Base-by-base conservation (phyloP, 1,284 basidiomycete species). In the Phylloboletellus chloephorus region DNA sequence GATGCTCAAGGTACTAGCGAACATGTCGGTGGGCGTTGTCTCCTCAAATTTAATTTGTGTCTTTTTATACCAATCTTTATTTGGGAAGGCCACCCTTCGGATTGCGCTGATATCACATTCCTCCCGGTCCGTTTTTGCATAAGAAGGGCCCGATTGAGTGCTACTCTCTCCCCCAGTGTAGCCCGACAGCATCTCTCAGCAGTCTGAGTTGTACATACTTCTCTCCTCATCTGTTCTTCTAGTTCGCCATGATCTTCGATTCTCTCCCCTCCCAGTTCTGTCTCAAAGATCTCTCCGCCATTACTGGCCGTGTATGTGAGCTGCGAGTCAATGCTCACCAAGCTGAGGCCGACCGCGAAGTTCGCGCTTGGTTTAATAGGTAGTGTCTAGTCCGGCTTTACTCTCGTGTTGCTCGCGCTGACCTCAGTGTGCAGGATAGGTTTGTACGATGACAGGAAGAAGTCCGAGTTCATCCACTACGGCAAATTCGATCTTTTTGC, bases 401-500 rank as follows among this genome's bases (percentile, higher is more conserved):
- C 13, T 13, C 4, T 21, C 8, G 21, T 29, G 24, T 6, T 9
- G 16, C 25, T 34, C 16, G 21, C 20, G 3, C 23, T 30, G 4
- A 48, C 24, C 13, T 26, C 31, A 26, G 15, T 17, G 16, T 39
- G 11, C 26, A 63, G 61, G 36, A 57, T 65, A 42, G 30, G 37
- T 20, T 37, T 66, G 46, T 66, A 66, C 47, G 51, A 63, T 39
- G 62, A 60, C 41, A 50, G 46, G 41, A 62, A 52, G 44, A 51
- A 49, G 42, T 62, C 47, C 44, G 53, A 58, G 37, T 61, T 61
- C 24, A 12, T 65, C 22, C 62, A 68, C 51, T 68, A 61, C 19
- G 60, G 63, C n/a, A 64, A 65, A 52, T 71, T 72, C 43, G 69
- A 69, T 38, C 53, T 67, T 4, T 71, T 70, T 42, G 67, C 68